Base-by-base conservation (phyloP, 2,329 filamentous ascomycete species). In the Penicillium sumatraense region DNA sequence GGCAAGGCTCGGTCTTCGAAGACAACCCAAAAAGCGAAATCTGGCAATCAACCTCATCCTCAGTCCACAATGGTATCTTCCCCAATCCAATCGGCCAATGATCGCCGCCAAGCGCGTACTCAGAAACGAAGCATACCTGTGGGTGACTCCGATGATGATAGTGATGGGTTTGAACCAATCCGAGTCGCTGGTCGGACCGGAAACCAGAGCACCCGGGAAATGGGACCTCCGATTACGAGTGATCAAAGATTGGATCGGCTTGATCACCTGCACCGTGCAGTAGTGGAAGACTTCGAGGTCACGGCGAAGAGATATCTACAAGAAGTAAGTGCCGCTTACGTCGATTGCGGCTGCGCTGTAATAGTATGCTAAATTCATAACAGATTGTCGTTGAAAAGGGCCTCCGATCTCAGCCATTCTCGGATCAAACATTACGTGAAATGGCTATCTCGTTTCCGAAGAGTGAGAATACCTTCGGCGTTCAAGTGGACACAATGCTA, bases 31-130 rank as follows among this genome's bases (percentile, higher is more conserved):
- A 49, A 77, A 71, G 49, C 72, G 71, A 38, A 66, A 41, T 68
- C 72, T 35, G 59, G 69, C 27, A 74, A 72, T 24, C 71, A 78
- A 40, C 76, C 81, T 24, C 76, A 82, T 65, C 84, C 86, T 3
- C 73, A 81, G 51, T 89, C 87, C 0, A 89, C 88, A 1, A 86
- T 88, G 60, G 79, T 90, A 3, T 88, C 87, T 0, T 89, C 87
- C 16, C 87, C 87, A 3, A 66, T 86, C 10, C 81, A 83, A 62
- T 72, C 78, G 49, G 75, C 78, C 23, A 71, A 75, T 42, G 63
- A 70, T 27, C 73, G 72, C 24, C 72, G 70, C n/a, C 60, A 68
- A 33, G 63, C 64, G 36, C 70, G 66, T 24, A 65, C 61, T 24
- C 64, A 61, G 41, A 61, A 65, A 47, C 61, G 58, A 18, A 49